A percentile compares a stretch with the other conserved stretches of the same genome.
phyloP scores from a whole-genome alignment of 2,329 filamentous ascomycete species.

The Epichloe sp. region DNA sequence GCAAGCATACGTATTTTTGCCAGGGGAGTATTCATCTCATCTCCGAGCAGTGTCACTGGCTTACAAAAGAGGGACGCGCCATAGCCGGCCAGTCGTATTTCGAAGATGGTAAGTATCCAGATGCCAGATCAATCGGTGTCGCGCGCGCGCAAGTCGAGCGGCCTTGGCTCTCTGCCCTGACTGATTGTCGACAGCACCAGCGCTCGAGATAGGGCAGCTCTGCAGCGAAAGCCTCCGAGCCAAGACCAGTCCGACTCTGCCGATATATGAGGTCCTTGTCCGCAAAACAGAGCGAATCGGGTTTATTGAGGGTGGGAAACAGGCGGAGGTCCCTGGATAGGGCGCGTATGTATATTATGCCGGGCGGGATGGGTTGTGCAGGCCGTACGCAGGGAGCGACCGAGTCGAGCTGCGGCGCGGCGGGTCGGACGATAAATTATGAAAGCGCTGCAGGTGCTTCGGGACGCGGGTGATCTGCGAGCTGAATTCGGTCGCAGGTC shows the following conservation, averaged over 20 bases:
- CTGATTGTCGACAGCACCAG: neutral
- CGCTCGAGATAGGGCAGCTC: neutral
- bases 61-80: constrained; percentile 1
- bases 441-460: too few species aligned
- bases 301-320: neutral
- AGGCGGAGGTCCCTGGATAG: neutral
- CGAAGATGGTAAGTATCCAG: neutral
- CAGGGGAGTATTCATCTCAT: constrained; percentile 1
- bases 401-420: neutral
- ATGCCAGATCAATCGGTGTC: neutral
- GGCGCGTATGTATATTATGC: neutral
- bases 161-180: neutral
- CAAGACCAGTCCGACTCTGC: neutral
- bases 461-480: neutral
- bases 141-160: neutral
- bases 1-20: constrained; percentile 1
- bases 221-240: neutral
- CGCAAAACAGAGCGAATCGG: neutral
- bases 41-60: constrained; percentile 1
- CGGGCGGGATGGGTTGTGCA: neutral
- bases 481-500: neutral
- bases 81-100: neutral
- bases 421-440: neutral
- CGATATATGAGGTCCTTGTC: neutral
- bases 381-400: neutral